Evolutionary conservation across 257 asterid genomes (phyloP).

Genomic region (Nicotiana benthamiana): DNA sequence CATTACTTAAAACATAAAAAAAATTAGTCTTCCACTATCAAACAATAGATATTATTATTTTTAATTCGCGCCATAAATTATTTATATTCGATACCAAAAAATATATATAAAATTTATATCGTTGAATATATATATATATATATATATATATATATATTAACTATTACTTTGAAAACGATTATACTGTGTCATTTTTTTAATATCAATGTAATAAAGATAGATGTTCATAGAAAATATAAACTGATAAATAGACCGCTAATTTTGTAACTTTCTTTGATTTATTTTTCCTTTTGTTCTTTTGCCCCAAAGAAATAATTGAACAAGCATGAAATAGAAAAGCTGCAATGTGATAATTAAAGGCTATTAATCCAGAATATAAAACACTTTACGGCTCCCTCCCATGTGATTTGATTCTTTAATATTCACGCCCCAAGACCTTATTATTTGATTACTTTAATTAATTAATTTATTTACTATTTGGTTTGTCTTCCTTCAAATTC

Average conservation of each 20-base stretch:
- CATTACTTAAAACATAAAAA: too few species aligned
- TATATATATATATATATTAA: too few species aligned
- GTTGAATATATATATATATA: too few species aligned
- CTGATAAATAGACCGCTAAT: background rate
- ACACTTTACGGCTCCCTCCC: conserved; percentile 36
- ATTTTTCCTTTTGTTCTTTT: background rate
- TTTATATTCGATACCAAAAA: too few species aligned
- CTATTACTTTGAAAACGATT: too few species aligned
- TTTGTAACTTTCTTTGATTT: background rate
- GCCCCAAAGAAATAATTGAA: background rate
- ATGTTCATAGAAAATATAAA: background rate
- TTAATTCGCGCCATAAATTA: too few species aligned
- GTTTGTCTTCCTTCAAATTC: background rate
- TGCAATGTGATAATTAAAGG: conserved; percentile 42
- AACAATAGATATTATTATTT: too few species aligned
- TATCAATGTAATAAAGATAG: background rate
- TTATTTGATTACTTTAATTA: background rate
- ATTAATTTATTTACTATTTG: background rate
- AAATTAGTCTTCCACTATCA: background rate
- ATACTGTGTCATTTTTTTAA: too few species aligned
- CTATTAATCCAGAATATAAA: conserved; percentile 20
- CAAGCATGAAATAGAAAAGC: conserved; percentile 17
- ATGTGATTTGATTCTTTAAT: conserved; percentile 54
- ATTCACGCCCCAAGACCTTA: conserved; percentile 38
- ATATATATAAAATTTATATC: too few species aligned